These are phyloP conservation scores for Aspergillus costaricaensis DNA, from an alignment of 2,329 filamentous ascomycete genomes.

Conservation along the genomic window DNA sequence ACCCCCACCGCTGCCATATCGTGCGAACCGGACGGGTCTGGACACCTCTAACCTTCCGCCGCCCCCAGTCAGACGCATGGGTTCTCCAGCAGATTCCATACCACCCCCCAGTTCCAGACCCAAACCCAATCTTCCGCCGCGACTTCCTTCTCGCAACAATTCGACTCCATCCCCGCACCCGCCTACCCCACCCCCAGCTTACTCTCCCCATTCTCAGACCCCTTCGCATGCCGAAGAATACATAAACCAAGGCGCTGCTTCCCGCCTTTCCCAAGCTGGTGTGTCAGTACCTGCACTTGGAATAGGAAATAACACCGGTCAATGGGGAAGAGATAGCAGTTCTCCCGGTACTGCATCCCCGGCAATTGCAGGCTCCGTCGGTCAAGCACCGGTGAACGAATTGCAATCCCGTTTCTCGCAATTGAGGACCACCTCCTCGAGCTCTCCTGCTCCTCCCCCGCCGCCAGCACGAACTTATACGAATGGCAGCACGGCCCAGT, in stretches of 20 bases:
- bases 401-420: conserved; percentile 68
- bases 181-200: conserved; percentile 47
- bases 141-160: conserved; percentile 69
- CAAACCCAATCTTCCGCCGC: conserved; percentile 64
- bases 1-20: conserved; percentile 65
- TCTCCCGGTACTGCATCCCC: conserved; percentile 26
- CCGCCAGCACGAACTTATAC: conserved; percentile 41
- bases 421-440: conserved; percentile 47
- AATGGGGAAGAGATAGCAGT: conserved; percentile 27
- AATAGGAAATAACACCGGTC: conserved; percentile 55
- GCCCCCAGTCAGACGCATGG: conserved; percentile 61
- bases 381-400: conserved; percentile 58
- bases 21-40: conserved; percentile 69
- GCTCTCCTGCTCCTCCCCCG: conserved; percentile 26
- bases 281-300: conserved; percentile 77
- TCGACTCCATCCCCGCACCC: conserved; percentile 50
- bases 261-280: conserved; percentile 70
- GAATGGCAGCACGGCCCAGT: conserved; percentile 63
- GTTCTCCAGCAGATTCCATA: conserved; percentile 31
- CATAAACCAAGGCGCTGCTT: conserved; percentile 62
- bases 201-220: conserved; percentile 45
- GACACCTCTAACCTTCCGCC: conserved; percentile 69
- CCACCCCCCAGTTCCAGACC: conserved; percentile 37
- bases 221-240: conserved; percentile 37
- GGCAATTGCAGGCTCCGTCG: conserved; percentile 23